These are phyloP conservation scores for Fusarium buxicola DNA, from an alignment of 2,329 filamentous ascomycete species.

Conservation along the genomic window DNA sequence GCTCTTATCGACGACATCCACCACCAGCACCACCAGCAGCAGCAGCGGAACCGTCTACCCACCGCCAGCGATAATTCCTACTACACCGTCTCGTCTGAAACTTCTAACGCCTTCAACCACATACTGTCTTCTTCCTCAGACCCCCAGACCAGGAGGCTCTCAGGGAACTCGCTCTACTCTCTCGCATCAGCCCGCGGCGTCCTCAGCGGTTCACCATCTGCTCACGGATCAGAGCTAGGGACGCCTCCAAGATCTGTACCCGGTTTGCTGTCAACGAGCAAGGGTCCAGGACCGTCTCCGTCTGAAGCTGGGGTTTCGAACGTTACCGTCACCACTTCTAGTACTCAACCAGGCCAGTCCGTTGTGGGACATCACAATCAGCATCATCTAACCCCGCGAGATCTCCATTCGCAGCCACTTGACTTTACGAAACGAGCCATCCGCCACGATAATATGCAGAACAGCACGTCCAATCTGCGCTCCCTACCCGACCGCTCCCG, in stretches of 20 bases:
- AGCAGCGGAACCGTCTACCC: constrained; percentile 55
- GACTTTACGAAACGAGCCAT: constrained; percentile 61
- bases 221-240: constrained; percentile 63
- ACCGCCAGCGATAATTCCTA: constrained; percentile 43
- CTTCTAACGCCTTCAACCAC: constrained; percentile 56
- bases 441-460: constrained; percentile 51
- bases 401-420: constrained; percentile 53
- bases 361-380: constrained; percentile 48
- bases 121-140: constrained; percentile 60
- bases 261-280: constrained; percentile 60
- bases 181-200: constrained; percentile 70
- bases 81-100: constrained; percentile 59
- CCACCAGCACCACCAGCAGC: constrained; percentile 55
- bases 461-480: constrained; percentile 52
- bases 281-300: constrained; percentile 56
- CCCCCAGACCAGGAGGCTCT: constrained; percentile 72
- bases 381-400: constrained; percentile 61
- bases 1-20: constrained; percentile 62
- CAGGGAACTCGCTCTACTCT: constrained; percentile 79
- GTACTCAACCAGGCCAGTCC: constrained; percentile 55
- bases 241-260: constrained; percentile 57
- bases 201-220: constrained; percentile 61
- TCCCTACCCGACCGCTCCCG: constrained; percentile 69
- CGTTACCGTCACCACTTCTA: constrained; percentile 65
- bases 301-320: constrained; percentile 64